Conservation (phyloP, 1,284 basidiomycete species). For the Sanghuangporus sanghuang region DNA sequence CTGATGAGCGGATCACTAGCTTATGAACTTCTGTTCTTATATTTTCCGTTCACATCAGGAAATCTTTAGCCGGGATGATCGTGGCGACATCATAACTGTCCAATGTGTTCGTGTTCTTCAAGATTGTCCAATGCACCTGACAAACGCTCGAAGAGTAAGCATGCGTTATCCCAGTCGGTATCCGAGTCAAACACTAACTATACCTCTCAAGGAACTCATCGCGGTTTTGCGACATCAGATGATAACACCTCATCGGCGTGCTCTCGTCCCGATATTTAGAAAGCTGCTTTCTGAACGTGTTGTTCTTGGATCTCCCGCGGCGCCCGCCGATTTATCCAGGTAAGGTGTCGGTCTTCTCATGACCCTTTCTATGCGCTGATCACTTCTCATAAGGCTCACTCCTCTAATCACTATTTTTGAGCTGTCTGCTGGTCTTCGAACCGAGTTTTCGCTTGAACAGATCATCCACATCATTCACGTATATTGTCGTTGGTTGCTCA, state of each 20-base stretch:
- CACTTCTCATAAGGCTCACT: conserved; percentile 48
- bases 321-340: conserved; percentile 81
- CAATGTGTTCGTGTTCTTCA: conserved; percentile 85
- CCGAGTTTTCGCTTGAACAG: conserved; percentile 78
- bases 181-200: background rate
- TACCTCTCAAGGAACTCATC: conserved; percentile 71
- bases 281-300: conserved; percentile 90
- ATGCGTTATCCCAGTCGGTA: background rate
- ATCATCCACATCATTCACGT: conserved; percentile 79
- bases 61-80: conserved; percentile 56
- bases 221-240: conserved; percentile 92
- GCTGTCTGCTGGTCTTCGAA: conserved; percentile 87
- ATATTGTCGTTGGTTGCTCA: conserved; percentile 88
- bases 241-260: conserved; percentile 74
- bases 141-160: conserved; percentile 72
- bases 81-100: conserved; percentile 80
- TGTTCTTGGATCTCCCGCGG: conserved; percentile 81
- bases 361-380: background rate
- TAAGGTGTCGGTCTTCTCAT: conserved; percentile 28
- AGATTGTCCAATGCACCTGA: conserved; percentile 88
- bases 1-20: conserved; percentile 41
- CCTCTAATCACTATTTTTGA: conserved; percentile 92
- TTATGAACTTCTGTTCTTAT: conserved; percentile 92
- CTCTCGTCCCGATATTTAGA: conserved; percentile 83
- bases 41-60: conserved; percentile 73